Evolutionary conservation across 1,139 yeast genomes (phyloP).

Genomic region (Blastobotrys aristatus): DNA sequence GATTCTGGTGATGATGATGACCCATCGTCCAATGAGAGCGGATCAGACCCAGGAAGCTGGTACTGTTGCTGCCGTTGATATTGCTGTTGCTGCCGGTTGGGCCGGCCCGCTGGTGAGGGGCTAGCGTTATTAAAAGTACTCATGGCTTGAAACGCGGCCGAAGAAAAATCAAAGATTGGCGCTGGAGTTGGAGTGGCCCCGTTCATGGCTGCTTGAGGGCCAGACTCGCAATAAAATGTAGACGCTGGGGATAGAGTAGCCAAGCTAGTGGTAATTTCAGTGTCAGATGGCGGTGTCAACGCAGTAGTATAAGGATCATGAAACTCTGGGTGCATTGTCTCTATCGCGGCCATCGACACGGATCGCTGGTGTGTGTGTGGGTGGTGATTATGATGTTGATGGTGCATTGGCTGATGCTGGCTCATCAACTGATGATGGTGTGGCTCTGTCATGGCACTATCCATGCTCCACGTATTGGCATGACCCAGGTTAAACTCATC

Average conservation of each 20-base stretch:
- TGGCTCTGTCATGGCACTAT: not conserved
- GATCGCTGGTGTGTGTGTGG: not conserved
- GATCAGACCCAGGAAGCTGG: slow-evolving; percentile 1
- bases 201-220: not conserved
- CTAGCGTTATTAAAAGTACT: not conserved
- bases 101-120: not conserved
- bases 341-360: slow-evolving; percentile 1
- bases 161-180: slow-evolving; percentile 2
- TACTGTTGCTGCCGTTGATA: not conserved
- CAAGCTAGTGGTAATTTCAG: slow-evolving; percentile 1
- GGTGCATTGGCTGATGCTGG: not conserved
- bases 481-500: not conserved
- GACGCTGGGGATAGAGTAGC: slow-evolving; percentile 5
- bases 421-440: not conserved
- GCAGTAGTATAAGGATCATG: slow-evolving; percentile 8
- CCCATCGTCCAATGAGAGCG: slow-evolving; percentile 2
- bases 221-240: slow-evolving; percentile 7
- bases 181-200: not conserved
- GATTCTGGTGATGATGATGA: slow-evolving; percentile 4
- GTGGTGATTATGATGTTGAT: not conserved
- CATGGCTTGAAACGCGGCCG: not conserved
- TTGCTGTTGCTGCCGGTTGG: not conserved
- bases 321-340: not conserved
- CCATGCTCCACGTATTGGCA: not conserved
- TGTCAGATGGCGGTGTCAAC: slow-evolving; percentile 9